Base-by-base conservation (phyloP, 495 filamentous ascomycete genomes). In the Neurospora sp. region DNA sequence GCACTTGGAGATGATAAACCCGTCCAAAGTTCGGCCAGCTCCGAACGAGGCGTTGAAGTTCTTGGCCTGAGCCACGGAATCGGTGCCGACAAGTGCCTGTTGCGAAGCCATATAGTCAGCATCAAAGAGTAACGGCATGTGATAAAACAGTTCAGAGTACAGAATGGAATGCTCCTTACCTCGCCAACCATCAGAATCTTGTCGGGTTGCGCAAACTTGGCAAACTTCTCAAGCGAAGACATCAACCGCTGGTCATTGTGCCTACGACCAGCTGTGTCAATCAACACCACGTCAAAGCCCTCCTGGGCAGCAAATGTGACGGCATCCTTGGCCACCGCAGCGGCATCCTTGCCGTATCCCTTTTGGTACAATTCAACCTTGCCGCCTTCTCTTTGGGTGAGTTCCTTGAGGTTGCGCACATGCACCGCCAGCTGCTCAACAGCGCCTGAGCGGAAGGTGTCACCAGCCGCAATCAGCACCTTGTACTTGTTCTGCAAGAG, bases 141-240 rank as follows among this genome's bases (percentile, higher is more conserved):
- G 20, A 4, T 4, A 38, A 53, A 35, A 6, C 44, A 53, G 16
- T 2, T 20, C 38, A 71, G n/a, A 39, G 18, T 22, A 3, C 45
- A 31, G 12, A 41, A 39, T 12, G 45, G 42, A 45, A 27, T 59
- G 20, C 12, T 65, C 9, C 83, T 79, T 81, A 88, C 86, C 82
- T 99, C 96, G 72, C 94, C 96, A 79, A 99, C 96, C 96, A 99
- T 98, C 77, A 99, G 88, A 73, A 98, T 97, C 86, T 99, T 98
- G 80, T 99, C 94, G 3, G 96, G 96, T 70, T 93, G 87, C 9
- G 96, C 96, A 78, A 98, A 91, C 78, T 97, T 96, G 75, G 92
- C 96, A 78, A 99, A 99, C 77, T 98, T 98, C 84, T 98, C 95
- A 44, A 99, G 84, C 4, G 90, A 93, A 18, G 91, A 93, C 96